phyloP scores from a whole-genome alignment of 176 grass and related monocot species.

The maize (Zea mays) region DNA sequence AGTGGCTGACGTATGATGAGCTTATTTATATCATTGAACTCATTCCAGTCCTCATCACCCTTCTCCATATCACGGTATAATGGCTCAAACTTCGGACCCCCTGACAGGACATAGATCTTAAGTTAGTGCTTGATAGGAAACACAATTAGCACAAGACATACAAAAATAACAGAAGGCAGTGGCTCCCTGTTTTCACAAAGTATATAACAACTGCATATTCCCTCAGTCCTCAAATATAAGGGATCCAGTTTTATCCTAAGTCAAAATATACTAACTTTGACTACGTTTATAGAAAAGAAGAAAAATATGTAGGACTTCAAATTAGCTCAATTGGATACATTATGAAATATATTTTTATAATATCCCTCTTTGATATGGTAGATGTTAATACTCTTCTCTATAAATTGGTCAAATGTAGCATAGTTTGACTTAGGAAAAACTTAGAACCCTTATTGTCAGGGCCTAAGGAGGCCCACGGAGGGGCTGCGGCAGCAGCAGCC shows the following conservation, averaged over 20 bases:
- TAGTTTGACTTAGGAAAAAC: not conserved
- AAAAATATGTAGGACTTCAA: no score
- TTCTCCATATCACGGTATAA: constrained; percentile 98
- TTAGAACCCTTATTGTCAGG: not conserved
- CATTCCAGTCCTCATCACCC: constrained; percentile 99
- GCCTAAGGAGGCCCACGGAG: no score
- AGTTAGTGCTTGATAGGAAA: not conserved
- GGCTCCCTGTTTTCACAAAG: not conserved
- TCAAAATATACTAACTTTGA: not conserved
- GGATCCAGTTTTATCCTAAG: not conserved
- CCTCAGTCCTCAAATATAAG: not conserved
- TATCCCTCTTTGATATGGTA: not conserved
- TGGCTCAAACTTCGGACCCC: constrained; percentile 97
- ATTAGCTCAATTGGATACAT: not conserved
- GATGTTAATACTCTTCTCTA: not conserved
- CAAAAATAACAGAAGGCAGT: not conserved
- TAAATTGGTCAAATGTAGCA: not conserved
- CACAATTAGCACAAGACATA: not conserved
- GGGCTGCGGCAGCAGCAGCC: no score
- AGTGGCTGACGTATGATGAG: constrained; percentile 98
- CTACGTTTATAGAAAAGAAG: no score
- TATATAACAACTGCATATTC: not conserved
- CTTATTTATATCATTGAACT: constrained; percentile 99
- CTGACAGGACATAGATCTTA: constrained; percentile 34
- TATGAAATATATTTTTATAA: not conserved